Percentiles rank a stretch among this genome's conserved stretches.
phyloP scores from a whole-genome alignment of 2,329 filamentous ascomycete species.

The Ceratocystis diversiconidia region DNA sequence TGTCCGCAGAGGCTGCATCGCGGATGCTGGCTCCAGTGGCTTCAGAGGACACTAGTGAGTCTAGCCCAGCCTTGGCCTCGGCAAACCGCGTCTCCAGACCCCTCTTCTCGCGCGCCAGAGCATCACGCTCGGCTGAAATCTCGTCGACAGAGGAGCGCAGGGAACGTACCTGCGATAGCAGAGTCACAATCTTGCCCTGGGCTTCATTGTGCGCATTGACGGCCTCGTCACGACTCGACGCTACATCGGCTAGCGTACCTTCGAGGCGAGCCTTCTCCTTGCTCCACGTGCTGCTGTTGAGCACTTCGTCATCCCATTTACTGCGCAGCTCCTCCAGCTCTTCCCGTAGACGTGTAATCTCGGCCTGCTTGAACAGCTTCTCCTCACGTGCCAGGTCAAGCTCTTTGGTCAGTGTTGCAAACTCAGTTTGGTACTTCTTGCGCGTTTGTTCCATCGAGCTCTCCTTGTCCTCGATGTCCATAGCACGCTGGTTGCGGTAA shows the following conservation, averaged over 20 bases:
- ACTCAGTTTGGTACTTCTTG: slow-evolving; percentile 92
- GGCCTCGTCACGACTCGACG: slow-evolving; percentile 84
- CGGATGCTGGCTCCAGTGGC: slow-evolving; percentile 79
- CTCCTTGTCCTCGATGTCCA: slow-evolving; percentile 95
- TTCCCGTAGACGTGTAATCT: slow-evolving; percentile 79
- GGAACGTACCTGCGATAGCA: slow-evolving; percentile 76
- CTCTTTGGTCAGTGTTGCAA: slow-evolving; percentile 78
- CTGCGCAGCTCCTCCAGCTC: slow-evolving; percentile 87
- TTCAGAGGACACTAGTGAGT: slow-evolving; percentile 56
- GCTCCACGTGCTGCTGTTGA: slow-evolving; percentile 95
- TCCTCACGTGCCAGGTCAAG: slow-evolving; percentile 88
- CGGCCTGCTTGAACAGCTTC: slow-evolving; percentile 67
- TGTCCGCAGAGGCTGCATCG: slow-evolving; percentile 77
- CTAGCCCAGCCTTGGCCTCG: slow-evolving; percentile 76
- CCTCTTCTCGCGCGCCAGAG: slow-evolving; percentile 76
- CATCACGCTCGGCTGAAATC: slow-evolving; percentile 69
- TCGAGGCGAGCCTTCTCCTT: slow-evolving; percentile 94
- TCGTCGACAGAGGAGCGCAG: slow-evolving; percentile 79
- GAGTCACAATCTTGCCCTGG: slow-evolving; percentile 78
- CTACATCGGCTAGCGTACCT: slow-evolving; percentile 74
- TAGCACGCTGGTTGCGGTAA: slow-evolving; percentile 85
- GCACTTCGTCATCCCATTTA: slow-evolving; percentile 96
- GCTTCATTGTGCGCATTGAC: slow-evolving; percentile 87
- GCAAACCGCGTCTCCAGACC: slow-evolving; percentile 70
- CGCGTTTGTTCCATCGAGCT: slow-evolving; percentile 90